Evolutionary conservation across 106 monocot species (phyloP), one percentile per base, ranked within the genome.

Genomic region (Narthecium ossifragum): DNA sequence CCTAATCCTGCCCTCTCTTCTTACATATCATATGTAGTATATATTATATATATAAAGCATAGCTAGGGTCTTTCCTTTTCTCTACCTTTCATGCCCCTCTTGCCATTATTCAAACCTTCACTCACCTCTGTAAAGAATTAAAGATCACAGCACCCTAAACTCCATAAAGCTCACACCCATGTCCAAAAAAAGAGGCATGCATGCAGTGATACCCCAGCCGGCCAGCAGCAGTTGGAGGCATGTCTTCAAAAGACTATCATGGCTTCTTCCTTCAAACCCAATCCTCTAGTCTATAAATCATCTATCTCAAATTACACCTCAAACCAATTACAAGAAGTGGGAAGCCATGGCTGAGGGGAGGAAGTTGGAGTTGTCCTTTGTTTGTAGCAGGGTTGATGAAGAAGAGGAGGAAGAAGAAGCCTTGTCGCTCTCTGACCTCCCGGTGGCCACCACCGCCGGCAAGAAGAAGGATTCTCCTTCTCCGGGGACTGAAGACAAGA

Each of bases 351-450:
- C 15, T 30, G 22, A 8, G 52, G 27, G 32, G 32, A 18, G 25
- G 46, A 46, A 46, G 46, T 46, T 6, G 46, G 46, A 6, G n/a
- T 3, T 17, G 4, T 46, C n/a, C n/a, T n/a, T 43, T 18, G 18
- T 17, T 17, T 43, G 18, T 41, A 13, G 18, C 12, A 43, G 14
- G 43, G 43, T 17, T 43, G 17, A 43, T 17, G 43, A 43, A 13
- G 53, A 30, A 31, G 57, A 23, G 6, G 49, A 49, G 29, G 47
- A 62, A 10, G 62, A 62, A 8, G 62, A 62, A 7, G 31, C 62
- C 7, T 32, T 47, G n/a, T 62, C 62, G 1, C 62, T 62, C 15
- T 62, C 62, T 1, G 62, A 62, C 28, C 62, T 62, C 31, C 46
- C 62, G 11, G 13, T 62, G 29, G 11, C 26, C 15, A 14, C 26